phyloP scores from a whole-genome alignment of 176 grass and related monocot species.

The Leersia perrieri region DNA sequence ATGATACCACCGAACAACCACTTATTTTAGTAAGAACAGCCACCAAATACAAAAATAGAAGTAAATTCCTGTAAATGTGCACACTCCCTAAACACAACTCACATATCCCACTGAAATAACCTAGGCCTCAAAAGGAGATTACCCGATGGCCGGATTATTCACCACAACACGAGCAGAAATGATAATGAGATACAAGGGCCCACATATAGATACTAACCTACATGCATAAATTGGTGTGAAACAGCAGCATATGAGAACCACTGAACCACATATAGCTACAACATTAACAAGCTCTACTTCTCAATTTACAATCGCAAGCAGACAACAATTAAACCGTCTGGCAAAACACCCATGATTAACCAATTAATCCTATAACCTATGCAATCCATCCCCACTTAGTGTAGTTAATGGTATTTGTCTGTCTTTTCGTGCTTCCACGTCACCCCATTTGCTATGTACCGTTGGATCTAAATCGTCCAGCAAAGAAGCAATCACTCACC shows the following conservation, averaged over 20 bases:
- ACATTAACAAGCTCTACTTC: background rate
- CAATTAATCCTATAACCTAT: background rate
- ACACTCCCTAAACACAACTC: background rate
- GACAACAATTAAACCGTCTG: background rate
- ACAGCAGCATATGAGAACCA: background rate
- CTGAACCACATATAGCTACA: background rate
- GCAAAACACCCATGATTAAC: background rate
- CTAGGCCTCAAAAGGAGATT: background rate
- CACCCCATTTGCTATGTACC: too few relatives aligned
- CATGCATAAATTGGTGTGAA: background rate
- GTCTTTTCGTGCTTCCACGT: too few relatives aligned
- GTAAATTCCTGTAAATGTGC: background rate
- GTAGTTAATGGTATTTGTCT: too few relatives aligned
- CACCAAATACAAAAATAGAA: background rate
- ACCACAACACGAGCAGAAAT: background rate
- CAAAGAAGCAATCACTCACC: too few relatives aligned
- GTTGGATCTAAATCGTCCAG: too few relatives aligned
- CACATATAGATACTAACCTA: background rate
- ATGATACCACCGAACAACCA: background rate
- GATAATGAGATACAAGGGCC: background rate
- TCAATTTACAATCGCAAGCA: background rate
- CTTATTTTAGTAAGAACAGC: background rate
- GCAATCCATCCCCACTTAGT: too few relatives aligned
- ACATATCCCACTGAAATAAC: background rate
- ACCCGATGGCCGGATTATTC: background rate